A percentile compares a stretch with the other conserved stretches of the same genome.
These are phyloP conservation scores for Populus nigra DNA, from an alignment of 345 rosid species.

Conservation along the genomic window DNA sequence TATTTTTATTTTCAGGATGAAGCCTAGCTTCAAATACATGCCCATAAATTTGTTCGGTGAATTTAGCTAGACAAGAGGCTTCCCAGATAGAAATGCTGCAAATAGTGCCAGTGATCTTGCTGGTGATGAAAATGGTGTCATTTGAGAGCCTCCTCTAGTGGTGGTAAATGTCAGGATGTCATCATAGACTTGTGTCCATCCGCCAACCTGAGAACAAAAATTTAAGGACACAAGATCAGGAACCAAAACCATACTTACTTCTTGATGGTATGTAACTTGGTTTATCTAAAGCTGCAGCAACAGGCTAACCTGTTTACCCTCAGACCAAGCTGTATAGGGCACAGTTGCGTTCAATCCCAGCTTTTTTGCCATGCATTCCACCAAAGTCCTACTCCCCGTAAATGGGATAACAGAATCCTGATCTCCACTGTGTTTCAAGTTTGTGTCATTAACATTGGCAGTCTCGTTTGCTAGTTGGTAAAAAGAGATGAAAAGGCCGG, in stretches of 20 bases:
- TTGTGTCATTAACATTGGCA: not conserved
- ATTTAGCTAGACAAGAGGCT: too few species aligned
- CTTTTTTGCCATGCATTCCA: conserved; percentile 8
- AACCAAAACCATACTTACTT: not conserved
- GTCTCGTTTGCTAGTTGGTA: not conserved
- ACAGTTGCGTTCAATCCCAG: conserved; percentile 2
- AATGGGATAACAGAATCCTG: conserved; percentile 21
- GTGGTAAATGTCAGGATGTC: not conserved
- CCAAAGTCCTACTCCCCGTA: conserved; percentile 12
- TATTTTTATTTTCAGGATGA: too few species aligned
- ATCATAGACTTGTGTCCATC: not conserved
- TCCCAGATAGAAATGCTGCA: not conserved
- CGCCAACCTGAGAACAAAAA: not conserved
- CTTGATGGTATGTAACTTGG: not conserved
- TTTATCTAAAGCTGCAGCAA: not conserved
- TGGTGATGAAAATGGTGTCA: not conserved
- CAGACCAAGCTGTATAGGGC: conserved; percentile 10
- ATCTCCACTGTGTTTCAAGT: conserved; percentile 14
- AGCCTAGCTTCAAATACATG: too few species aligned
- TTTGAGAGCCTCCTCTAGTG: not conserved
- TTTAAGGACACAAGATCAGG: not conserved
- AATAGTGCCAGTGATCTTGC: not conserved
- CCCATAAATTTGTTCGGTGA: too few species aligned
- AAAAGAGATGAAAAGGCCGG: not conserved
- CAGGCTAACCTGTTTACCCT: not conserved